These are phyloP conservation scores for Gentiana dahurica DNA, from an alignment of 257 asterid genomes.

Conservation along the genomic window DNA sequence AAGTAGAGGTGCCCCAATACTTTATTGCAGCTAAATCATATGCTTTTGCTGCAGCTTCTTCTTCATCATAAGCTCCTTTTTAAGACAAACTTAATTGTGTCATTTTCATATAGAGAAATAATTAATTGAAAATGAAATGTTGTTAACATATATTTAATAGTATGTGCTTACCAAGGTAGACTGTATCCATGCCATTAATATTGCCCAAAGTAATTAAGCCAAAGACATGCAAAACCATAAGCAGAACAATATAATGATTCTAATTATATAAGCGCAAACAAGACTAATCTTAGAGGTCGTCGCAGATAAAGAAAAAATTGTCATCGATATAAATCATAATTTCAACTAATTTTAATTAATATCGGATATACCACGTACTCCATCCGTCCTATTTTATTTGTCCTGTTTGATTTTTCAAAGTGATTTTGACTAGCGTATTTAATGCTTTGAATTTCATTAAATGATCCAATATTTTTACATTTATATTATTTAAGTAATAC, in stretches of 20 bases:
- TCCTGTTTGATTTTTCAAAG: conserved; percentile 26
- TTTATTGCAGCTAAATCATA: conserved; percentile 47
- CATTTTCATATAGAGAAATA: not conserved
- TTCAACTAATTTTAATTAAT: no score
- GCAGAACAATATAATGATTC: conserved; percentile 1
- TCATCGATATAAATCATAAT: not conserved
- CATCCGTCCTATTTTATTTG: no score
- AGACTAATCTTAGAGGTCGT: not conserved
- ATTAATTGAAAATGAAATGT: no score
- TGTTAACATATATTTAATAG: not conserved
- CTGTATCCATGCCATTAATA: conserved; percentile 8
- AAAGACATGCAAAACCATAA: not conserved
- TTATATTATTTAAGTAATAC: no score
- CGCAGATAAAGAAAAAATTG: not conserved
- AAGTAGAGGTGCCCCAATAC: conserved; percentile 45
- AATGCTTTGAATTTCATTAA: no score
- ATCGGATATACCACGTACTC: no score
- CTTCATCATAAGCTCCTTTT: conserved; percentile 47
- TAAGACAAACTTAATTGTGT: not conserved
- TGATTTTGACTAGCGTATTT: no score
- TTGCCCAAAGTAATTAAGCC: conserved; percentile 3
- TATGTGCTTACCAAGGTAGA: conserved; percentile 30
- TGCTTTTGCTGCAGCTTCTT: conserved; percentile 50
- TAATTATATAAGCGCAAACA: conserved; percentile 1
- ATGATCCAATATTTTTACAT: no score